These are phyloP conservation scores for Amaranthus cruentus DNA, from an alignment of 148 eudicot species.

Conservation along the genomic window DNA sequence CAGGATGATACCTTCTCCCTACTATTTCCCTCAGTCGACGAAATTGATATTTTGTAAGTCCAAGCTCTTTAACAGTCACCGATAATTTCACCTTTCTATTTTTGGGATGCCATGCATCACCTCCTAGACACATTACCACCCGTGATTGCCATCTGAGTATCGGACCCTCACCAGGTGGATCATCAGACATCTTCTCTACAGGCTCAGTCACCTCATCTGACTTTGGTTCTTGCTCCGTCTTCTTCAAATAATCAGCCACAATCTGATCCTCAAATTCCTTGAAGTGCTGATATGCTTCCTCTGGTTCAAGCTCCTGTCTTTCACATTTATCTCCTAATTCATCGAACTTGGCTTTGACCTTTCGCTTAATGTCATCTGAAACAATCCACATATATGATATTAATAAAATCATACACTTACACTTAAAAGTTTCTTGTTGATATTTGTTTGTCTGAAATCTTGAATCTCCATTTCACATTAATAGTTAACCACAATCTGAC, in stretches of 20 bases:
- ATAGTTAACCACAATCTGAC: too few relatives aligned
- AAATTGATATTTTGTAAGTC: constrained; percentile 76
- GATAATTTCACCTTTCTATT: constrained; percentile 86
- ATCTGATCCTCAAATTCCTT: constrained; percentile 81
- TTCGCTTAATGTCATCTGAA: constrained; percentile 69
- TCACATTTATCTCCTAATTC: constrained; percentile 72
- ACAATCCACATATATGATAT: not conserved
- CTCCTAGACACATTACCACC: constrained; percentile 69
- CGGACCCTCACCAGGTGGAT: constrained; percentile 88
- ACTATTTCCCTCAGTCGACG: constrained; percentile 77
- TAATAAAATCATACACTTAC: not conserved
- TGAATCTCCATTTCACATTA: too few relatives aligned
- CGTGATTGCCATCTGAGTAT: constrained; percentile 88
- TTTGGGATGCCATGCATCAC: constrained; percentile 98
- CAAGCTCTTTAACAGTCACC: constrained; percentile 92
- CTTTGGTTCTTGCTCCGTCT: constrained; percentile 55
- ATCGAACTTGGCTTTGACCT: constrained; percentile 67
- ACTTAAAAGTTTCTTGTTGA: too few relatives aligned
- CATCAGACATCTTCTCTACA: constrained; percentile 46
- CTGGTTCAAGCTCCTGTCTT: constrained; percentile 56
- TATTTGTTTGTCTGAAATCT: too few relatives aligned
- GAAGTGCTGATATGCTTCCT: constrained; percentile 67
- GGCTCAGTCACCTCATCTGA: constrained; percentile 38
- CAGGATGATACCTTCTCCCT: constrained; percentile 79
- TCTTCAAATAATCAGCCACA: constrained; percentile 52